Evolutionary conservation across 306 rosid genomes (phyloP).

Genomic region (Fragaria vesca): DNA sequence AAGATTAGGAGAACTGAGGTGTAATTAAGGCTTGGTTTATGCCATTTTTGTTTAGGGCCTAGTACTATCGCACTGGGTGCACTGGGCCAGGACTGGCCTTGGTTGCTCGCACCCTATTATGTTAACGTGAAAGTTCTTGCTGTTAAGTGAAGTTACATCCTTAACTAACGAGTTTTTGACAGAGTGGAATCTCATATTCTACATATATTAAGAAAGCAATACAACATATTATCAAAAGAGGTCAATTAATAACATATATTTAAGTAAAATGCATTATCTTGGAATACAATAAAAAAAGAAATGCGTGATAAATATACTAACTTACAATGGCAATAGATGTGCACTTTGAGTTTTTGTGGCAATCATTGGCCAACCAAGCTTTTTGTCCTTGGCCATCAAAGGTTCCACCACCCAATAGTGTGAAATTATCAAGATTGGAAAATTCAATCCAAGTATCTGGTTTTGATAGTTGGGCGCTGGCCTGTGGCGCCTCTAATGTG

Average conservation of each 20-base stretch:
- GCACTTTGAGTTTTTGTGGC: background rate
- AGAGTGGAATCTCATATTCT: conserved; percentile 37
- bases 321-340: background rate
- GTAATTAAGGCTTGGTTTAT: too few relatives aligned
- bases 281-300: background rate
- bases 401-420: conserved; percentile 35
- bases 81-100: too few relatives aligned
- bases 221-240: background rate
- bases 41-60: too few relatives aligned
- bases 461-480: background rate
- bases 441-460: conserved; percentile 33
- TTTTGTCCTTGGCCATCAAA: conserved; percentile 42
- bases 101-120: background rate
- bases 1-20: too few relatives aligned
- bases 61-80: too few relatives aligned
- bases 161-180: background rate
- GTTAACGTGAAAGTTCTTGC: background rate
- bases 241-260: too few relatives aligned
- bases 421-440: conserved; percentile 20
- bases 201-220: background rate
- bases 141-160: background rate
- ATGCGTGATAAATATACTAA: background rate
- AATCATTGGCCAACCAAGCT: conserved; percentile 35
- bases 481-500: conserved; percentile 31
- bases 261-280: too few relatives aligned